Base-by-base conservation (phyloP, 805 yeast genomes). In the Ogataea nitratoaversa region DNA sequence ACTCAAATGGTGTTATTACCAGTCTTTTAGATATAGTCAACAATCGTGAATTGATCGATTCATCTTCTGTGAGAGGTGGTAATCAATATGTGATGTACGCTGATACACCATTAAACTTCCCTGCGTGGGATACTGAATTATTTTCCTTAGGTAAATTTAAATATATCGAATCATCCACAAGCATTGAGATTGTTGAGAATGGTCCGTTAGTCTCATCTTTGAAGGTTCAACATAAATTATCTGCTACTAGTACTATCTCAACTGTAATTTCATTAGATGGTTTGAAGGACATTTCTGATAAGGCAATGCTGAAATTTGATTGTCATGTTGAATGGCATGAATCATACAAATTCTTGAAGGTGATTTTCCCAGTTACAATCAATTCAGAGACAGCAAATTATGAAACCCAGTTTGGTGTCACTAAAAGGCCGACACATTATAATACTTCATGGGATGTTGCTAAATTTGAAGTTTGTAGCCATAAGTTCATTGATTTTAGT, bases 51-150 rank as follows among this genome's bases (percentile, higher is more conserved):
- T 74, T 84, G 18, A 68, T 93, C 39, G 87, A 84, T 43, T 45
- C 71, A 4, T 63, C 72, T 1, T 66, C 70, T 19, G 65, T 73
- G 9, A 51, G 64, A 14, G 88, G 87, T 30, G 96, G 90, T 14
- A 88, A 89, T 53, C 95, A 85, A 60, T 79, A 79, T 48, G 79
- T 88, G 1, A 57, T 93, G 42, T 84, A 84, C 54, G 90, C 90
- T 49, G 99, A 93, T 59, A 84, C 87, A 47, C 99, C 99, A 8
- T 68, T 87, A 54, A 82, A 74, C 41, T 91, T 81, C 80, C 96
- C 88, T 33, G 98, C 98, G 2, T 91, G 99, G 99, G 99, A 91
- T 59, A 91, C 98, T 0, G 99, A 91, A 59, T 71, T 89, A 43
- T 93, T 78, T 57, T 85, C 96, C 0, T 73, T 87, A 42, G 87